Base-by-base conservation (phyloP, 306 rosid genomes). In the Spatholobus suberectus region DNA sequence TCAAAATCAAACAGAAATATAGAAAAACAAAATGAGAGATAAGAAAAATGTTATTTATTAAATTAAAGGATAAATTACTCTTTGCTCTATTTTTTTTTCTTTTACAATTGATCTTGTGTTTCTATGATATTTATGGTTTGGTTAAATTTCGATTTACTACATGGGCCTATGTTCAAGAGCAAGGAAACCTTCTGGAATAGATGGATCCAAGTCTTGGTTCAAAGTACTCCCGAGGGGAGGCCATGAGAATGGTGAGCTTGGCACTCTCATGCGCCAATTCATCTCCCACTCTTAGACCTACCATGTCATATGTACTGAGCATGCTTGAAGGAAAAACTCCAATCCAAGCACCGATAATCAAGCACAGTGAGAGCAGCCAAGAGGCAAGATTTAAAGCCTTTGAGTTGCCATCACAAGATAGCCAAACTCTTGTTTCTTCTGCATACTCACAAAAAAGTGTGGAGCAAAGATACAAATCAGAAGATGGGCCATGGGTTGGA, bases 81-180 rank as follows among this genome's bases (percentile, higher is more conserved):
- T 61, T 11, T 41, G 0, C 1, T 3, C 15, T 32, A 6, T 12
- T n/a, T n/a, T n/a, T 47, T n/a, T 37, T 8, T 44, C 8, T 24
- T 21, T 46, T 1, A 13, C 15, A 20, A 35, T 18, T 38, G 2
- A 6, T 29, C 61, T 73, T 10, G 29, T 47, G 46, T 83, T 54
- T 51, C 3, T 51, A 29, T 21, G 80, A 46, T 26, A 37, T 68
- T 37, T 24, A 67, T 37, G 58, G 37, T 29, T 70, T 51, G 65
- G 17, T 7, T 47, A 41, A 74, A 29, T 62, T 81, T 85, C 57
- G 73, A 44, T 32, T 58, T 8, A 17, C 34, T 69, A n/a, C 3
- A 32, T 44, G 89, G 98, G 96, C 98, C 26, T 93, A 82, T 43
- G 98, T 89, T 38, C 92, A 94, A 90, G 98, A 94, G 84, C 92